Evolutionary conservation across 768 basidiomycete genomes (phyloP).

Genomic region (Suillus decipiens): DNA sequence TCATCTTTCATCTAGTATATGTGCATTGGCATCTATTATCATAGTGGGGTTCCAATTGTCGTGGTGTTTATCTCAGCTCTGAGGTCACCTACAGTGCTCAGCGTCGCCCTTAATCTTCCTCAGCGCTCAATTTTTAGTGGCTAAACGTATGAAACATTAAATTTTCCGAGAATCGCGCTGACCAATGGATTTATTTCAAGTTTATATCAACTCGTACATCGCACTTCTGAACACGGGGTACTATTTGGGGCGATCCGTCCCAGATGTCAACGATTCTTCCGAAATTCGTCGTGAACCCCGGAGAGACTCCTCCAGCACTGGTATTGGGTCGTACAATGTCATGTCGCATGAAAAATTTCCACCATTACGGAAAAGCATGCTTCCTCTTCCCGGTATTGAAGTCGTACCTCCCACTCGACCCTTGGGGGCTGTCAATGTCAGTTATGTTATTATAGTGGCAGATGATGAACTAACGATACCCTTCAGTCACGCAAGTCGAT

Average conservation of each 20-base stretch:
- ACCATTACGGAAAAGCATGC: no score
- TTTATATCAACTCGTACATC: conserved; percentile 10
- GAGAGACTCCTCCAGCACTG: not conserved
- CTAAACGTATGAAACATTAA: not conserved
- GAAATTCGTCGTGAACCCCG: not conserved
- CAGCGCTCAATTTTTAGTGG: not conserved
- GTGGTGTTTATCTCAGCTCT: not conserved
- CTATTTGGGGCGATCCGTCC: not conserved
- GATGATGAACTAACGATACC: not conserved
- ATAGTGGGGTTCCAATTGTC: not conserved
- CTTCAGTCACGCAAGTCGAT: not conserved
- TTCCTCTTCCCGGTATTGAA: not conserved
- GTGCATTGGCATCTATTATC: not conserved
- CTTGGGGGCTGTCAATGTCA: not conserved
- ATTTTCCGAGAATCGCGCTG: not conserved
- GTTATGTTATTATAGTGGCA: no score
- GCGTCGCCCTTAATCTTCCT: not conserved
- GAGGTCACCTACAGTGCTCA: conserved; percentile 2
- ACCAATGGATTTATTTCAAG: not conserved
- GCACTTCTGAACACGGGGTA: conserved; percentile 3
- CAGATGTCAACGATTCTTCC: not conserved
- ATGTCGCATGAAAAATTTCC: not conserved
- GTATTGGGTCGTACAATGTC: no score
- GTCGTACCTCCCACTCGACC: not conserved
- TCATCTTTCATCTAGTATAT: conserved; percentile 4